These are phyloP conservation scores for Cercophora newfieldiana DNA, from an alignment of 495 filamentous ascomycete species.

Conservation along the genomic window DNA sequence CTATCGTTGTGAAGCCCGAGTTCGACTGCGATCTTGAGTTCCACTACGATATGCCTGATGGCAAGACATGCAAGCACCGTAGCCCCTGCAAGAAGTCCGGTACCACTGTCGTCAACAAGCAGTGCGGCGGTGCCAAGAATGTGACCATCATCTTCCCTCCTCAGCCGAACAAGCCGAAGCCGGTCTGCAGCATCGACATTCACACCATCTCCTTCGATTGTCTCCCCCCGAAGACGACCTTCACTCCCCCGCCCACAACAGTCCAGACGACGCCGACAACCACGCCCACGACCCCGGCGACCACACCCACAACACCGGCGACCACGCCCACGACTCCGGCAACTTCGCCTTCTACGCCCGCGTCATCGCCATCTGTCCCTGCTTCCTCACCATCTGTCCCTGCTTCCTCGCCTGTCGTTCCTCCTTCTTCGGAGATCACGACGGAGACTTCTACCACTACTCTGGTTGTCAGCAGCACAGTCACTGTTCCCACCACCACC, in stretches of 20 bases:
- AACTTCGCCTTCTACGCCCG: not conserved
- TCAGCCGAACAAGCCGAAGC: conserved; percentile 51
- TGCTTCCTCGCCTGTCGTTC: not conserved
- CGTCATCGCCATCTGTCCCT: not conserved
- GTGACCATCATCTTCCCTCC: conserved; percentile 74
- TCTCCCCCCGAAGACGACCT: conserved; percentile 41
- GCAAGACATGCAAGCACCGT: conserved; percentile 73
- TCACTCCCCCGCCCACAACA: not conserved
- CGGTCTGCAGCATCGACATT: conserved; percentile 68
- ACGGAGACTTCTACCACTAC: conserved; percentile 3
- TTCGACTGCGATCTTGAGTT: conserved; percentile 77
- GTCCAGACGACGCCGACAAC: conserved; percentile 30
- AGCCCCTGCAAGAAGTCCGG: conserved; percentile 63
- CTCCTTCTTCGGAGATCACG: not conserved
- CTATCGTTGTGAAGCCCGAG: conserved; percentile 69
- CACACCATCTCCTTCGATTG: conserved; percentile 83
- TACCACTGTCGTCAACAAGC: conserved; percentile 70
- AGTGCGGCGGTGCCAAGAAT: conserved; percentile 86
- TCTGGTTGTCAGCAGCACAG: conserved; percentile 9
- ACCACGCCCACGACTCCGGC: not conserved
- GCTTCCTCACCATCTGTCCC: not conserved
- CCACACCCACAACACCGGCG: not conserved
- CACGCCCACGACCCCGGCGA: conserved; percentile 18
- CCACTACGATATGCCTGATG: conserved; percentile 80
- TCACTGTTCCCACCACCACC: conserved; percentile 23